Conservation (phyloP, 352 stramenopile species). For the Phytophthora ramorum region DNA sequence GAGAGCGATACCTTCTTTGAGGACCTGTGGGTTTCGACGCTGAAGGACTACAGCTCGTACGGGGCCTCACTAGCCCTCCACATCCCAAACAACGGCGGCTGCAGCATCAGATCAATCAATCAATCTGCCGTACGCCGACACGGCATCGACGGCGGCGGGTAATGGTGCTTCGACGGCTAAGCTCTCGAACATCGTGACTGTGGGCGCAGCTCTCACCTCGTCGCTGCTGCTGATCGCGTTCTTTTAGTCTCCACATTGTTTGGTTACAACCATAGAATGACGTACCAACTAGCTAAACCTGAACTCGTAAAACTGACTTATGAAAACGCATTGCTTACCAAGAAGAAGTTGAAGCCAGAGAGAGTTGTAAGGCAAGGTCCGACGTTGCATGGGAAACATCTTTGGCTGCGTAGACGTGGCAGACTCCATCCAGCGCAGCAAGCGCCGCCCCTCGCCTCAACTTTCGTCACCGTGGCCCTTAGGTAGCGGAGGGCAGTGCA, state of each 20-base stretch:
- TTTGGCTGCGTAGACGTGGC: neutral
- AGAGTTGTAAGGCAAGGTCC: neutral
- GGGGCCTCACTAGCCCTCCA: constrained; percentile 31
- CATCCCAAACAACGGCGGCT: constrained; percentile 34
- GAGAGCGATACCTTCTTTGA: too few relatives aligned
- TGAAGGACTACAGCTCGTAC: neutral
- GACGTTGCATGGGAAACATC: neutral
- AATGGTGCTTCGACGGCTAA: too few relatives aligned
- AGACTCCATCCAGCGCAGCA: constrained; percentile 2
- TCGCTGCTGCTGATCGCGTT: too few relatives aligned
- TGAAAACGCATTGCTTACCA: neutral
- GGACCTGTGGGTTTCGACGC: too few relatives aligned
- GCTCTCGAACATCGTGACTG: too few relatives aligned
- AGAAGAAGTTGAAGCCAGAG: neutral
- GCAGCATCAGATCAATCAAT: constrained; percentile 35
- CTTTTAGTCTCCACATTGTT: too few relatives aligned
- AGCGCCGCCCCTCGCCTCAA: neutral
- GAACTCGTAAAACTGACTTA: too few relatives aligned
- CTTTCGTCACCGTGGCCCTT: constrained; percentile 6
- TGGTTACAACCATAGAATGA: too few relatives aligned
- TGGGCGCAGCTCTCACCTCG: too few relatives aligned
- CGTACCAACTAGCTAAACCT: too few relatives aligned
- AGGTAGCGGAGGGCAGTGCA: constrained; percentile 5
- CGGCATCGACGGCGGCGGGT: too few relatives aligned
- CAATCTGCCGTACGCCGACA: constrained; percentile 14